Conservation (phyloP, 208 protist species). For the Acanthamoeba lenticulata region DNA sequence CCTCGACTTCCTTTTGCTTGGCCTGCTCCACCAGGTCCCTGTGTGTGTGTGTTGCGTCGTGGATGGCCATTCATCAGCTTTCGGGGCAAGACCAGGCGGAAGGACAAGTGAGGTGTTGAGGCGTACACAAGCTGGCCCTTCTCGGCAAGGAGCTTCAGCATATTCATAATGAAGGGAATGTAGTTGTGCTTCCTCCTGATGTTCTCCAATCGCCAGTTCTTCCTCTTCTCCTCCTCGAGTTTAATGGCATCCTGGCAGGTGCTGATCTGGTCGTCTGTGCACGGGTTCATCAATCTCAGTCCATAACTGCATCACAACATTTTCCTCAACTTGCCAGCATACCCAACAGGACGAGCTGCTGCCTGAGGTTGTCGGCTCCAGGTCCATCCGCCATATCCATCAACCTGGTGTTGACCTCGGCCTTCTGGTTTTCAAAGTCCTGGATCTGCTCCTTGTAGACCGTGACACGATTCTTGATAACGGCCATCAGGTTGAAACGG, state of each 20-base stretch:
- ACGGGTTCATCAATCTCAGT: background rate
- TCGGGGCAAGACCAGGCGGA: background rate
- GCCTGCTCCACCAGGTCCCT: constrained; percentile 22
- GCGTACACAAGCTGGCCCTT: constrained; percentile 88
- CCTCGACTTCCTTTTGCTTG: background rate
- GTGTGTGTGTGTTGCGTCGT: background rate
- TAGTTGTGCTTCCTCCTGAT: constrained; percentile 97
- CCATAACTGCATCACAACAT: background rate
- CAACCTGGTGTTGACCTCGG: background rate
- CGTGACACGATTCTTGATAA: constrained; percentile 90
- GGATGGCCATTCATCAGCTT: background rate
- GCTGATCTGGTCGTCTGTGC: constrained; percentile 75
- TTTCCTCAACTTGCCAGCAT: background rate
- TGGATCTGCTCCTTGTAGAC: constrained; percentile 83
- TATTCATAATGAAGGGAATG: constrained; percentile 94
- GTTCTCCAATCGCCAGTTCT: constrained; percentile 92
- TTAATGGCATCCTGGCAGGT: constrained; percentile 86
- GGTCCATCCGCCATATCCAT: background rate
- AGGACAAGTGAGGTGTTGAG: background rate
- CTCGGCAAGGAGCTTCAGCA: constrained; percentile 94
- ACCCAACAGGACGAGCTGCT: constrained; percentile 6
- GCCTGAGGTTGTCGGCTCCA: background rate
- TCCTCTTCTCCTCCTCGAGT: constrained; percentile 80
- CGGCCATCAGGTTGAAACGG: constrained; percentile 96
- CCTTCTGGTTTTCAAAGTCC: constrained; percentile 68